Percentiles rank a stretch among this genome's conserved stretches.
These are phyloP conservation scores for Cyberlindnera amylophila DNA, from an alignment of 805 yeast species.

Conservation along the genomic window DNA sequence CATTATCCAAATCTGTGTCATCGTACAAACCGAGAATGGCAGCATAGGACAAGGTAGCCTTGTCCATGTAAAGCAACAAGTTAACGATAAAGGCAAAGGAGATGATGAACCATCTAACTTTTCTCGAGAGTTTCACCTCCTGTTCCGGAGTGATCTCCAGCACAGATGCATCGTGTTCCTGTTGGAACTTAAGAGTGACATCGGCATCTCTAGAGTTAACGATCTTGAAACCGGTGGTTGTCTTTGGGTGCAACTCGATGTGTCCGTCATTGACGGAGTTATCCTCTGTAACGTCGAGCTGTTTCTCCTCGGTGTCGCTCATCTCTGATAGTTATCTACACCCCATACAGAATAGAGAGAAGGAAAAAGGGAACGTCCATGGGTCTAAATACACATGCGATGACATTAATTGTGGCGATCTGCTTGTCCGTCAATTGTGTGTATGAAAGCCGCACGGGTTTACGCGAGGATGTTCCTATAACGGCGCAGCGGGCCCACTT, in stretches of 20 bases:
- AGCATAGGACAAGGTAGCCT: constrained; percentile 47
- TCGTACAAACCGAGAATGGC: constrained; percentile 45
- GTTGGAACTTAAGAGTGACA: constrained; percentile 35
- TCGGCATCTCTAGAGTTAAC: constrained; percentile 38
- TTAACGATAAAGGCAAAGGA: constrained; percentile 37
- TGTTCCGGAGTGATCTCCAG: constrained; percentile 41
- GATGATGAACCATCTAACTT: constrained; percentile 35
- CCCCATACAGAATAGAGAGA: too few relatives aligned
- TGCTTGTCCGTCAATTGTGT: too few relatives aligned
- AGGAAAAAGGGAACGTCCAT: background rate
- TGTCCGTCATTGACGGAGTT: too few relatives aligned
- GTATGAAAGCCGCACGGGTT: too few relatives aligned
- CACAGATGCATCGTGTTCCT: constrained; percentile 30
- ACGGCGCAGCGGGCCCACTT: too few relatives aligned
- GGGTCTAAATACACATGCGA: too few relatives aligned
- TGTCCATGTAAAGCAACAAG: constrained; percentile 46
- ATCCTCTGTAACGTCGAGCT: background rate
- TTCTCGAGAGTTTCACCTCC: constrained; percentile 36
- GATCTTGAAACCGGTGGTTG: constrained; percentile 32
- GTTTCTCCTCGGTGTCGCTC: constrained; percentile 3
- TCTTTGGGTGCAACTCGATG: too few relatives aligned
- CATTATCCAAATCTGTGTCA: constrained; percentile 41
- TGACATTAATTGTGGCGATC: too few relatives aligned
- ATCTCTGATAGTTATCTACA: too few relatives aligned
- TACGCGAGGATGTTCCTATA: too few relatives aligned